Evolutionary conservation across 192 early-diverging fungal genomes (phyloP), one percentile per base, ranked within the genome.

Genomic region (Coemansia sp.): DNA sequence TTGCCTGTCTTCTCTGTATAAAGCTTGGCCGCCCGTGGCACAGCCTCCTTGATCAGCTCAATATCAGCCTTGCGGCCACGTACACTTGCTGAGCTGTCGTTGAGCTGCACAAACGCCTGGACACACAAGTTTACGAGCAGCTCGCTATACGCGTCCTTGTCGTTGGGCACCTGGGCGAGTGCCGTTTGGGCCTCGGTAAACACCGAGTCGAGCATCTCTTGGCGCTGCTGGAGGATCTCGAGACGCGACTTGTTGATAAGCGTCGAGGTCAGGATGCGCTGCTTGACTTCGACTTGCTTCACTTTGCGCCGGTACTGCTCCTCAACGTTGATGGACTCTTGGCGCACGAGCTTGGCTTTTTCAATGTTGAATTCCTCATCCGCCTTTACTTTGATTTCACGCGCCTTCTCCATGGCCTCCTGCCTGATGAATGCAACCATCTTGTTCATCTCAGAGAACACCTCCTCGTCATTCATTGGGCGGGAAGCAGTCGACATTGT

Each of bases 331-430:
- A 97, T 84, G 18, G 95, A 91, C 78, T 99, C 97, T 79, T 93
- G 90, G 51, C 97, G 93, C 21, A 99, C 97, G 48, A 98, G 86
- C 77, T 99, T 99, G 77, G 93, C 97, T 68, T 79, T 79, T 84
- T 99, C 97, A 84, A 99, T 99, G 83, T 99, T 99, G 86, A 98
- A 99, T 70, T 99, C 97, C 67, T 99, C 97, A 77, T 99, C 95
- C 54, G 97, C 97, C 89, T 98, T 99, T 70, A 97, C 89, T 83
- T 95, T 96, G 76, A 97, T 95, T 80, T 99, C 97, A 42, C 92
- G 86, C 24, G 96, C 95, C 85, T 99, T 99, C 74, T 99, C 97
- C 23, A 94, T 74, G 7, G 97, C 96, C 80, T 99, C 97, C 81
- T 99, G 96, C 76, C 93, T 94, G 85, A 99, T 99, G 83, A 99